A percentile compares a stretch with the other conserved stretches of the same genome.
Evolutionary conservation across 345 rosid genomes (phyloP).

Genomic region (Linum lewisii): DNA sequence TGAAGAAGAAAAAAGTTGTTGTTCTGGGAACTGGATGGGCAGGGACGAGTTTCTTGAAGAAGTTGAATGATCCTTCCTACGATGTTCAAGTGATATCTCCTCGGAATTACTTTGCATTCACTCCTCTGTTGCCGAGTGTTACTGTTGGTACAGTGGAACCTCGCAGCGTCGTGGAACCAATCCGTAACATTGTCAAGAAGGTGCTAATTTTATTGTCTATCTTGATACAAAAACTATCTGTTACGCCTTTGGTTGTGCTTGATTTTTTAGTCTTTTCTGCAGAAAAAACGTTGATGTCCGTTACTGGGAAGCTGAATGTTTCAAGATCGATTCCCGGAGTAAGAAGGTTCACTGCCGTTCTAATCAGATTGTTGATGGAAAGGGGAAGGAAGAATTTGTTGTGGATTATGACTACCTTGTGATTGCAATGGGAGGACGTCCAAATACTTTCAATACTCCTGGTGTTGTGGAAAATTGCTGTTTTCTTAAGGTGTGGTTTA

Average conservation of each 20-base stretch:
- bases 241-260: background rate
- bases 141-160: constrained; percentile 97
- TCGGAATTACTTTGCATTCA: constrained; percentile 94
- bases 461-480: constrained; percentile 87
- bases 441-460: constrained; percentile 92
- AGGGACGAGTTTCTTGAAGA: constrained; percentile 81
- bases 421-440: constrained; percentile 86
- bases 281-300: constrained; percentile 49
- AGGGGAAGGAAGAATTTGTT: constrained; percentile 60
- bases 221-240: background rate
- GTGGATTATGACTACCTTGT: constrained; percentile 89
- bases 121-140: constrained; percentile 94
- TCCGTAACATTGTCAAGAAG: constrained; percentile 81
- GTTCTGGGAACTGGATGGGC: constrained; percentile 99
- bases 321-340: constrained; percentile 66
- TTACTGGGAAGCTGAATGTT: constrained; percentile 85
- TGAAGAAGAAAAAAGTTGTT: constrained; percentile 79
- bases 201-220: constrained; percentile 16
- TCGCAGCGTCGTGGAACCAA: constrained; percentile 90
- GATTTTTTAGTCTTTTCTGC: constrained; percentile 8
- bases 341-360: constrained; percentile 77
- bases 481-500: constrained; percentile 65
- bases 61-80: constrained; percentile 43
- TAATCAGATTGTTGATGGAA: constrained; percentile 25
- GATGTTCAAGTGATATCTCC: constrained; percentile 92